phyloP scores from a whole-genome alignment of 108 stramenopile genomes.

The Fistulifera pelliculosa region DNA sequence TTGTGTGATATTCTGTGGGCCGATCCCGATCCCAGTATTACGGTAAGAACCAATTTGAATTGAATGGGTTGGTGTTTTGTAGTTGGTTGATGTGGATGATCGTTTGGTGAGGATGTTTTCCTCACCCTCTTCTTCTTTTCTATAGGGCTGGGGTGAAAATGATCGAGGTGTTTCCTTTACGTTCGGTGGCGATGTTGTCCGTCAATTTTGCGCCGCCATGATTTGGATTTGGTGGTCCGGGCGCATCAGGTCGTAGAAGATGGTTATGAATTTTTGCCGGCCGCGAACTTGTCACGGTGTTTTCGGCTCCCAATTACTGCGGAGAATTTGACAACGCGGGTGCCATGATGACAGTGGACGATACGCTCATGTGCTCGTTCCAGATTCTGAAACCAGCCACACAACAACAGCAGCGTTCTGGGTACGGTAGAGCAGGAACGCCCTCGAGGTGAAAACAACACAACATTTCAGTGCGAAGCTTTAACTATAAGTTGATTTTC shows the following conservation, averaged over 20 bases:
- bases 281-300: constrained; percentile 95
- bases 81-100: neutral
- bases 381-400: constrained; percentile 90
- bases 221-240: constrained; percentile 96
- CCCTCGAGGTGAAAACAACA: constrained; percentile 30
- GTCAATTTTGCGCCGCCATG: constrained; percentile 96
- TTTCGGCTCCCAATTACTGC: constrained; percentile 97
- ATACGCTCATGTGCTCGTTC: constrained; percentile 95
- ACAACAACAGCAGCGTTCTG: constrained; percentile 67
- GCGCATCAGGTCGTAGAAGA: constrained; percentile 99
- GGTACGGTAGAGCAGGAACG: constrained; percentile 51
- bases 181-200: constrained; percentile 98
- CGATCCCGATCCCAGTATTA: constrained; percentile 94
- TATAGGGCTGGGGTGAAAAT: constrained; percentile 97
- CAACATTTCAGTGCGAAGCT: constrained; percentile 40
- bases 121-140: constrained; percentile 1
- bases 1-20: constrained; percentile 99
- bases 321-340: constrained; percentile 99
- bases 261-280: constrained; percentile 99
- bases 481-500: no score
- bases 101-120: neutral
- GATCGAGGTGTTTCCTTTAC: constrained; percentile 99
- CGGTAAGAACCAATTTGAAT: constrained; percentile 47
- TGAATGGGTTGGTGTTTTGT: neutral
- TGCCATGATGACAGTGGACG: constrained; percentile 97